Evolutionary conservation across 495 filamentous ascomycete species (phyloP), one percentile per base, ranked within the genome.

Genomic region (Annulohypoxylon nitens): DNA sequence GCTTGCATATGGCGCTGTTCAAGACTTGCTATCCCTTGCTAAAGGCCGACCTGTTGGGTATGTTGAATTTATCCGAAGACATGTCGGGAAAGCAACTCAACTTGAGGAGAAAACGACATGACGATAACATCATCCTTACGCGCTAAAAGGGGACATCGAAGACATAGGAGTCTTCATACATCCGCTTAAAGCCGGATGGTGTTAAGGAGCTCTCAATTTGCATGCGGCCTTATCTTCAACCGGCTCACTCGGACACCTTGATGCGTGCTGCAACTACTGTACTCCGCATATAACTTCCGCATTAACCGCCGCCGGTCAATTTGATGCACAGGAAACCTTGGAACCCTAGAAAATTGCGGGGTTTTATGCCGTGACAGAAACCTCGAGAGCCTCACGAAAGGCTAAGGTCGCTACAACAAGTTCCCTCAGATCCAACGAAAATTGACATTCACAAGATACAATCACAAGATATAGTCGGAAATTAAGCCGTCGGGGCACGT

Each of bases 1-100:
- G n/a, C 70, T 97, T 2, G 86, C 81, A 23, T 97, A 92, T 82
- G 96, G 96, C 41, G 82, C 97, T 36, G 72, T 89, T 50, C 95
- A 99, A 81, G 96, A 97, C 81, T 83, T 82, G 37, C 62, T 94
- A 26, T 86, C 84, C 53, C 81, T 87, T 20, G 75, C 86, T 26
- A 90, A 88, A 76, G 94, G 94, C 37, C 88, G 92, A 62, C 86
- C 84, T 58, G 86, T 93, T 39, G 85, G 88, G 6, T 96, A 95
- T 76, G 79, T 96, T 65, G 89, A 94, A 16, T 93, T 89, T 69
- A 69, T 93, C 23, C 77, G 88, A 51, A 85, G 87, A 55, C 77
- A 74, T 45, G 63, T 79, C 53, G 75, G 75, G 26, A 75, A 75
- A 58, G 62, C 67, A 39, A 73, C 60, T 3, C 60, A 68, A 16